Evolutionary conservation across 148 eudicot species (phyloP), one percentile per base, ranked within the genome.

Genomic region (Pharnaceum exiguum): DNA sequence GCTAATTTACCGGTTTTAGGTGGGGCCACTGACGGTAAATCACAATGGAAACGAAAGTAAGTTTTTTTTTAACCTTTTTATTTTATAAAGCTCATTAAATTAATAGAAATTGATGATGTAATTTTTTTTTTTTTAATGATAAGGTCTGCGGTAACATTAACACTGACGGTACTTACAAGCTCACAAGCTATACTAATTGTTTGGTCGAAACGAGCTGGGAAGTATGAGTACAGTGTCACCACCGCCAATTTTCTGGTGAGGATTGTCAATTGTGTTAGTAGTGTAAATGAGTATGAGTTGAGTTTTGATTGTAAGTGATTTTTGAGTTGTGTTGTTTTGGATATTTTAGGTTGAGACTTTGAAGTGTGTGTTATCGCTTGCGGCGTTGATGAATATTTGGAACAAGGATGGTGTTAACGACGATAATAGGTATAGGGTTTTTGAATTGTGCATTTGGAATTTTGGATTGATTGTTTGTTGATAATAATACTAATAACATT

Each of bases 121-220:
- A 10, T 30, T 63, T 28, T 30, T 30, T 31, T 28, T 1, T 61
- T 1, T 10, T 63, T 59, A 15, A 46, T n/a, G n/a, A 42, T 18
- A 70, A 93, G 99, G 91, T 83, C 96, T 23, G 21, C 75, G 57
- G 99, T 93, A 47, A 93, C 96, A 11, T 65, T 93, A 51, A 87
- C 95, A 24, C 62, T 93, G 83, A 93, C 99, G 32, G 12, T 93
- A 65, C 96, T 93, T 30, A 93, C 99, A 24, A 93, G 99, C 60
- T 93, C 99, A 32, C 99, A 93, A 81, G 89, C 95, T 46, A 93
- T 93, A 68, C 89, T 93, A 35, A 93, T 93, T 60, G 95, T 89
- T 40, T 93, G 99, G 99, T 93, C 99, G 11, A 93, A 93, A 77
- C 75, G 99, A 78, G 99, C 99, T 57, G 99, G 99, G 54, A 93